Conservation (phyloP, 306 rosid genomes). For the Comarum palustre region DNA sequence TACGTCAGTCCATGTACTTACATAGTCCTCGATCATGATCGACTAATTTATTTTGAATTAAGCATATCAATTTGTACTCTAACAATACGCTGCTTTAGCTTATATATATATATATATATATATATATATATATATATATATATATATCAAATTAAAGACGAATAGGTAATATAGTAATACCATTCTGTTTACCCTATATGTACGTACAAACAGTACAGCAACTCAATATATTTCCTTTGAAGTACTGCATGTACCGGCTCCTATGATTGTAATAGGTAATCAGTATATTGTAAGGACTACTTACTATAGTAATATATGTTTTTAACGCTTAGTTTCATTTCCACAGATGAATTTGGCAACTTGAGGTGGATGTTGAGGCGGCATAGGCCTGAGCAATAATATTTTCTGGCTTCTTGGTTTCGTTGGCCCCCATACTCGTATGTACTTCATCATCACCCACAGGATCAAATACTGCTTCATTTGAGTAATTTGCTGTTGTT, state of each 20-base stretch:
- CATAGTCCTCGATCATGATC: neutral
- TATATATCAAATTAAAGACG: too few relatives aligned
- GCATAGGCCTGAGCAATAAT: slow-evolving; percentile 39
- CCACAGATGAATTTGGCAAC: slow-evolving; percentile 71
- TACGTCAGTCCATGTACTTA: neutral
- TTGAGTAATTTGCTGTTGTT: slow-evolving; percentile 35
- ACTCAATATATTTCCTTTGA: slow-evolving; percentile 11
- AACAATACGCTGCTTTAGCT: neutral
- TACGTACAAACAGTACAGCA: slow-evolving; percentile 30
- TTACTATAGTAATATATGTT: slow-evolving; percentile 2
- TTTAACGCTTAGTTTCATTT: slow-evolving; percentile 38
- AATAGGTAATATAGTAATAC: slow-evolving; percentile 9
- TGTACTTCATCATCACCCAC: slow-evolving; percentile 34
- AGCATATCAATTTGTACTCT: neutral
- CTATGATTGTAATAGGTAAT: slow-evolving; percentile 31
- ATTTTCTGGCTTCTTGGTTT: slow-evolving; percentile 35
- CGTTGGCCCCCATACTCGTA: slow-evolving; percentile 34
- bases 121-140: neutral
- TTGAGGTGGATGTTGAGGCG: slow-evolving; percentile 56
- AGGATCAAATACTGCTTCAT: slow-evolving; percentile 34
- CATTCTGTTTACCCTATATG: slow-evolving; percentile 40
- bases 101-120: neutral
- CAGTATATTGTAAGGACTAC: slow-evolving; percentile 38
- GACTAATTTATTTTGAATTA: neutral
- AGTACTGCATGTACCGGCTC: slow-evolving; percentile 28